Evolutionary conservation across 2,329 filamentous ascomycete genomes (phyloP).

Genomic region (Diplocarpon mali): DNA sequence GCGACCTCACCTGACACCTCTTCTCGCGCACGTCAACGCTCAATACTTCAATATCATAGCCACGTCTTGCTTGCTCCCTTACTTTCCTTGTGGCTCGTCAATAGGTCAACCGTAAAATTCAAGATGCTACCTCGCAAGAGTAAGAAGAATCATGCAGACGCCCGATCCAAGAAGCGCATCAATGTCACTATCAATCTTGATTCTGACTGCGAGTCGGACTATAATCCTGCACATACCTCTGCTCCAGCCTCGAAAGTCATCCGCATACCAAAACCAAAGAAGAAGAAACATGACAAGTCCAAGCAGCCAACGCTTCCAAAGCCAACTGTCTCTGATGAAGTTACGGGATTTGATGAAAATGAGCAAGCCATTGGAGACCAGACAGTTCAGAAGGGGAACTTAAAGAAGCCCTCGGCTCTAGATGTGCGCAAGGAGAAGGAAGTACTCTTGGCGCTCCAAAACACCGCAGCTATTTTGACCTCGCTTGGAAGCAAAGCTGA

Average conservation of each 20-base stretch:
- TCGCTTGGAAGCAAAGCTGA: neutral
- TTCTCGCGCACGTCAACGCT: too few species aligned
- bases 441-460: neutral
- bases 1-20: too few species aligned
- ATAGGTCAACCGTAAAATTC: neutral
- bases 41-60: neutral
- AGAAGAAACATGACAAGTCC: neutral
- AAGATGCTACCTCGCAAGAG: neutral
- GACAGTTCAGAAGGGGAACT: neutral
- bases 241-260: neutral
- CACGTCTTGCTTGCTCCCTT: neutral
- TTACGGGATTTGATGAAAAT: too few species aligned
- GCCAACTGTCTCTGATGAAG: too few species aligned
- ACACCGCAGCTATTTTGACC: neutral
- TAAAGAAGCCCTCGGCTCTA: neutral
- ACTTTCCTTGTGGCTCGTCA: neutral
- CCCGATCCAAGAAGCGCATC: neutral
- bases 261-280: neutral
- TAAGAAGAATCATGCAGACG: neutral
- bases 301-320: too few species aligned
- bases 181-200: neutral
- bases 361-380: too few species aligned
- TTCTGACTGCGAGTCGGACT: neutral
- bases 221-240: neutral
- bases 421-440: neutral